Evolutionary conservation across 768 basidiomycete genomes (phyloP), one percentile per base, ranked within the genome.

Genomic region (Termitomyces sp.): DNA sequence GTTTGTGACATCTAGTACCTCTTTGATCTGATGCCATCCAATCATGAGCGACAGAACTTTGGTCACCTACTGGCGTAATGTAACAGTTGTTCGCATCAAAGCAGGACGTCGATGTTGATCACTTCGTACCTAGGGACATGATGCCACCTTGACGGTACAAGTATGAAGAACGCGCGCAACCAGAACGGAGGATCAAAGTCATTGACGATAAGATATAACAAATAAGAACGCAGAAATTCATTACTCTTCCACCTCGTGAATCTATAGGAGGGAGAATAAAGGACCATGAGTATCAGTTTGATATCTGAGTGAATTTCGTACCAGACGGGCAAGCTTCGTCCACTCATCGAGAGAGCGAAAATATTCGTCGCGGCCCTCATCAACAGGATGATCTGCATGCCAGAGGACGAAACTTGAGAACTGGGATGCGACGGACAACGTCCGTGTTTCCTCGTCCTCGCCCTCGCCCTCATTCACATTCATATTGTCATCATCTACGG

Each of bases 331-430:
- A 26, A 92, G 69, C 21, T 60, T 71, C 38, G 81, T 81, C 90
- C 91, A 93, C 65, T 93, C 90, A 0, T 70, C 75, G 58, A 93
- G 64, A 2, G 85, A 71, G 15, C 87, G 76, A 45, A 78, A 67
- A 66, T 92, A 93, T 61, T 90, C 88, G 63, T 93, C 90, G 40
- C 70, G 75, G 3, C 77, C 80, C 50, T 83, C 83, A 57, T 91
- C 84, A 1, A 88, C 81, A 0, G 82, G 80, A 21, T 79, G 77
- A 67, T 93, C 91, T 4, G 85, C 78, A 55, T 83, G 75, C 90
- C 90, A 93, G 22, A 93, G 65, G n/a, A 80, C 79, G 59, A 93
- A 81, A 1, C 81, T 82, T 2, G 77, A 73, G 63, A 93, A 93
- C 45, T 73, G 75, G 0, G 79, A 77, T 2, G 71, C 69, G 4